Percentiles rank a stretch among this genome's conserved stretches.
Conservation (phyloP, 2,329 filamentous ascomycete genomes). For the Nemania sp. region DNA sequence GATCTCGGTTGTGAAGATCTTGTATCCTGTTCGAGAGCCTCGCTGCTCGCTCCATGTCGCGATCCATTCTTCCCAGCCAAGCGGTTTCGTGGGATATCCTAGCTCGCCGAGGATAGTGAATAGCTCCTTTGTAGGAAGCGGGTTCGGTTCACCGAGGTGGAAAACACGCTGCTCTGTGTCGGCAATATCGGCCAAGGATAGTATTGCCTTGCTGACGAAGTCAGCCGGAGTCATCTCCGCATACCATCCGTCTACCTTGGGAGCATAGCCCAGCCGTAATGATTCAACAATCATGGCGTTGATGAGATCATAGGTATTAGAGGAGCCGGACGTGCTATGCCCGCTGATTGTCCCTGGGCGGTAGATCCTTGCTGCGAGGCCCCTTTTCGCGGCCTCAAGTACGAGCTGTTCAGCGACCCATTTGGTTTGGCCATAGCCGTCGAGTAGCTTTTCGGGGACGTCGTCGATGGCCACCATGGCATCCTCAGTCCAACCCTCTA, state of each 20-base stretch:
- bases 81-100: slow-evolving; percentile 69
- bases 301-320: slow-evolving; percentile 77
- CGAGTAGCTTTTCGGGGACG: slow-evolving; percentile 68
- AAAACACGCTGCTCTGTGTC: slow-evolving; percentile 67
- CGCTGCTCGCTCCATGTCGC: slow-evolving; percentile 72
- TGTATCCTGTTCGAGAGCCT: slow-evolving; percentile 65
- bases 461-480: slow-evolving; percentile 67
- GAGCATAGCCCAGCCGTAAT: slow-evolving; percentile 69
- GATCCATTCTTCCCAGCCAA: slow-evolving; percentile 76
- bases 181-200: slow-evolving; percentile 67
- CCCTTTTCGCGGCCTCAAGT: slow-evolving; percentile 67
- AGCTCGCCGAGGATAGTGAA: slow-evolving; percentile 67
- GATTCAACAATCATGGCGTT: slow-evolving; percentile 79
- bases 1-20: slow-evolving; percentile 76
- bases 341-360: slow-evolving; percentile 78
- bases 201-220: slow-evolving; percentile 75
- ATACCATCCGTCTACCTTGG: slow-evolving; percentile 73
- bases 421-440: slow-evolving; percentile 80
- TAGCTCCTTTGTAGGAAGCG: slow-evolving; percentile 66
- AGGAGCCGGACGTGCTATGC: slow-evolving; percentile 73
- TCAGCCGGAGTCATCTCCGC: slow-evolving; percentile 85
- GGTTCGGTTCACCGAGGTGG: slow-evolving; percentile 74
- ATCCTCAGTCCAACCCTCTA: slow-evolving; percentile 71
- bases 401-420: slow-evolving; percentile 81
- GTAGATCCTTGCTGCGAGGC: slow-evolving; percentile 71